Evolutionary conservation across 208 protist species (phyloP).

Genomic region (Leishmania lainsoni): DNA sequence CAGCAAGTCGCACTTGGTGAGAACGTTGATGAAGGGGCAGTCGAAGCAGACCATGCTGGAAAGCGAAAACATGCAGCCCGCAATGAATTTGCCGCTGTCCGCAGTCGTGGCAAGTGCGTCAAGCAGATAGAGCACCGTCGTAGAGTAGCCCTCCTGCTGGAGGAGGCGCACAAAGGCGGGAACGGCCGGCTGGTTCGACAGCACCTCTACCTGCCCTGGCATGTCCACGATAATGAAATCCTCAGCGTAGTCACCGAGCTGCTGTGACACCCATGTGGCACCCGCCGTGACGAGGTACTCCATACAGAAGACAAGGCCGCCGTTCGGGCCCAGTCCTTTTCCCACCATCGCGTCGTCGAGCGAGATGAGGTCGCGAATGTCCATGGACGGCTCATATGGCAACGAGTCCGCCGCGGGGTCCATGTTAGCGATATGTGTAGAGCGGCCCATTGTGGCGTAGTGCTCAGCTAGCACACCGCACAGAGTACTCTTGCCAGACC

Average conservation of each 20-base stretch:
- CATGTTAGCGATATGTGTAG: constrained; percentile 97
- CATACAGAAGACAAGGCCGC: constrained; percentile 99
- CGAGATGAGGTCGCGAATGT: constrained; percentile 95
- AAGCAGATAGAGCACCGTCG: constrained; percentile 85
- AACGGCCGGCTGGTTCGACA: constrained; percentile 95
- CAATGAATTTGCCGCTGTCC: constrained; percentile 91
- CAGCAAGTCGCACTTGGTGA: constrained; percentile 92
- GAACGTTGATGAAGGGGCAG: constrained; percentile 90
- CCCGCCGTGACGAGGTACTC: constrained; percentile 96
- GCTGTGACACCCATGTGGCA: constrained; percentile 93
- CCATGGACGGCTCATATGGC: constrained; percentile 89
- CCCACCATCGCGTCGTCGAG: constrained; percentile 94
- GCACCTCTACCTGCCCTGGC: constrained; percentile 99
- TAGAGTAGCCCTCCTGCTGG: constrained; percentile 80
- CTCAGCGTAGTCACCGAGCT: constrained; percentile 93
- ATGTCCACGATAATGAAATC: constrained; percentile 99
- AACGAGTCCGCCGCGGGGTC: constrained; percentile 97
- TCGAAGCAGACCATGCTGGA: constrained; percentile 93
- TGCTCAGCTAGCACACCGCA: constrained; percentile 85
- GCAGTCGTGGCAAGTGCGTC: constrained; percentile 83
- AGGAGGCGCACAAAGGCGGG: constrained; percentile 85
- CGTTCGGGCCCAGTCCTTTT: constrained; percentile 97
- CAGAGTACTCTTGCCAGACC: constrained; percentile 93
- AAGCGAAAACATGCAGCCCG: constrained; percentile 88
- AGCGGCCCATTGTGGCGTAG: constrained; percentile 81